These are phyloP conservation scores for Mortierella claussenii DNA, from an alignment of 192 early-diverging fungal species.

Conservation along the genomic window DNA sequence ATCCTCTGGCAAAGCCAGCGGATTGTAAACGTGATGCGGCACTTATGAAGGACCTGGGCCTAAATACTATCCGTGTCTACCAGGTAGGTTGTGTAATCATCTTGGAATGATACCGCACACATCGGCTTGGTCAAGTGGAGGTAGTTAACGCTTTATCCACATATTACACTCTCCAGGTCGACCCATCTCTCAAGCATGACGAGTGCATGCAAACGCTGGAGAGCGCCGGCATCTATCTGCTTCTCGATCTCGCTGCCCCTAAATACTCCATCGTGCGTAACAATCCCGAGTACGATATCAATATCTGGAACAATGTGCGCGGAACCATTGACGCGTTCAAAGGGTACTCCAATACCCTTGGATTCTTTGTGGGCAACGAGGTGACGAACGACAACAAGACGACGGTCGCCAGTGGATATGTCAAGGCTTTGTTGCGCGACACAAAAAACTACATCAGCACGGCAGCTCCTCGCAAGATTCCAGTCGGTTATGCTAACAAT, in stretches of 20 bases:
- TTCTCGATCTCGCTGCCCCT: constrained; percentile 73
- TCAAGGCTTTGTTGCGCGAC: constrained; percentile 77
- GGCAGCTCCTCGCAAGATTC: constrained; percentile 61
- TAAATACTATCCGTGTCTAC: constrained; percentile 81
- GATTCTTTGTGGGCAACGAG: constrained; percentile 82
- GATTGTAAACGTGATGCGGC: constrained; percentile 71
- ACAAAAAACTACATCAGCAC: constrained; percentile 67
- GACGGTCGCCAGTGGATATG: constrained; percentile 70
- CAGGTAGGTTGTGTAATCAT: constrained; percentile 54
- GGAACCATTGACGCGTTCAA: constrained; percentile 73
- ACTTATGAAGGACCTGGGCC: constrained; percentile 72
- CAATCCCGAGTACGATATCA: constrained; percentile 66
- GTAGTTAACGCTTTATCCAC: not conserved
- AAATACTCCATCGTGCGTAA: constrained; percentile 72
- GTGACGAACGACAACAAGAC: constrained; percentile 71
- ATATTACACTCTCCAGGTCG: constrained; percentile 43
- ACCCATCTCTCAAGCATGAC: constrained; percentile 71
- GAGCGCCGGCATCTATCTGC: constrained; percentile 75
- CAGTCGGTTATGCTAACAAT: constrained; percentile 83
- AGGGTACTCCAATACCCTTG: constrained; percentile 72
- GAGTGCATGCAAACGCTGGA: constrained; percentile 76
- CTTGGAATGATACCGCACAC: too few relatives aligned
- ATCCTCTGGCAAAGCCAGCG: constrained; percentile 69
- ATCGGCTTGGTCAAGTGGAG: too few relatives aligned
- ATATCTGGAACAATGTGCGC: constrained; percentile 65